A percentile compares a stretch with the other conserved stretches of the same genome.
Conservation (phyloP, 441 rosid species). For the Erodium texanum region DNA sequence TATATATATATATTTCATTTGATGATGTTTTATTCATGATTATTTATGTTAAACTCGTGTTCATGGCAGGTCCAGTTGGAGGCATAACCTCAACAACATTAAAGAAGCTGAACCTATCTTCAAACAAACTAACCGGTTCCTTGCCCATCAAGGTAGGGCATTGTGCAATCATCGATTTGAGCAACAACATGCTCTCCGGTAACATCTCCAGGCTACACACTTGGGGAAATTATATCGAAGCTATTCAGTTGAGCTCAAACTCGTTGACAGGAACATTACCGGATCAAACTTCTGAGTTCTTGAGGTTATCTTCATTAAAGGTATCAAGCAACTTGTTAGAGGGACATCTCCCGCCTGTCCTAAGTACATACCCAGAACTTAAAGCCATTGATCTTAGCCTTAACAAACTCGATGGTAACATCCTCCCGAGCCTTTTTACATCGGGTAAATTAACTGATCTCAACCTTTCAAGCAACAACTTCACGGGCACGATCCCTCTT, state of each 20-base stretch:
- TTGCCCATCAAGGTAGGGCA: slow-evolving; percentile 46
- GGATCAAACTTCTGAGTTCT: slow-evolving; percentile 43
- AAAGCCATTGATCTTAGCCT: slow-evolving; percentile 45
- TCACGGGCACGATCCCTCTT: slow-evolving; percentile 47
- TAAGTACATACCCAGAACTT: slow-evolving; percentile 52
- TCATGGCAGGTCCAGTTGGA: slow-evolving; percentile 50
- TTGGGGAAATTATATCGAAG: slow-evolving; percentile 65
- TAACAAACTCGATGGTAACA: slow-evolving; percentile 37
- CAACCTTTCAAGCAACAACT: slow-evolving; percentile 47
- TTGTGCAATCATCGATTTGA: slow-evolving; percentile 49
- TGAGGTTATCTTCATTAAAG: slow-evolving; percentile 46
- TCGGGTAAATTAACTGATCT: slow-evolving; percentile 43
- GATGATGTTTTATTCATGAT: background rate
- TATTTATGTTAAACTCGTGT: background rate
- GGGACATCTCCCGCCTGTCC: slow-evolving; percentile 40
- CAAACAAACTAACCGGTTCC: slow-evolving; percentile 46
- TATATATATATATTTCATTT: no score
- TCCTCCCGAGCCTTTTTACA: slow-evolving; percentile 38
- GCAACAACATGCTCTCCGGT: slow-evolving; percentile 47
- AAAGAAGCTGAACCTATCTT: slow-evolving; percentile 51
- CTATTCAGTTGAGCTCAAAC: slow-evolving; percentile 49
- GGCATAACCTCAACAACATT: slow-evolving; percentile 50
- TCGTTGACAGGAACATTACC: slow-evolving; percentile 45
- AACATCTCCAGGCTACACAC: slow-evolving; percentile 41
- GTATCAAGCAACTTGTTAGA: slow-evolving; percentile 41